Conservation (phyloP, 768 basidiomycete genomes). For the Hemileccinum impolitum region DNA sequence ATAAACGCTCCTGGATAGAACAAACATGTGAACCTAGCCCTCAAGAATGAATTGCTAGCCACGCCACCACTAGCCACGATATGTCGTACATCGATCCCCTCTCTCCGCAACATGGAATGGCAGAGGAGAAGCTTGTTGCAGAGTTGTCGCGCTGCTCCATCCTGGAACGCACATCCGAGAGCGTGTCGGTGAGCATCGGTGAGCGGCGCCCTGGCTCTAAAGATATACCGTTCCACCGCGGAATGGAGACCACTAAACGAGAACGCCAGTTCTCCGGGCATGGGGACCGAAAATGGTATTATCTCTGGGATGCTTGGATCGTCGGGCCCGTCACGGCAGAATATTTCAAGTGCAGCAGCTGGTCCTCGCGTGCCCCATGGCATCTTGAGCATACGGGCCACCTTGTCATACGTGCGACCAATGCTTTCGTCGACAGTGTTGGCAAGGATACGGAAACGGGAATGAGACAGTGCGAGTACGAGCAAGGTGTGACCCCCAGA, state of each 20-base stretch:
- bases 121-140: conserved; percentile 59
- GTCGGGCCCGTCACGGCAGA: conserved; percentile 40
- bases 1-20: neutral
- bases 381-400: conserved; percentile 65
- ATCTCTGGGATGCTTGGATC: conserved; percentile 28
- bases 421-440: conserved; percentile 74
- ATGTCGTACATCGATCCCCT: conserved; percentile 45
- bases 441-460: conserved; percentile 65
- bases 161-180: conserved; percentile 72
- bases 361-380: conserved; percentile 62
- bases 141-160: conserved; percentile 66
- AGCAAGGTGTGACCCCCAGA: conserved; percentile 96
- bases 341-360: conserved; percentile 79
- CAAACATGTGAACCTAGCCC: conserved; percentile 48
- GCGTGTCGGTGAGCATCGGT: conserved; percentile 32
- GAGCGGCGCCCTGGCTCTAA: conserved; percentile 31
- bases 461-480: conserved; percentile 61
- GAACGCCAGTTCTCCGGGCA: conserved; percentile 58
- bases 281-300: conserved; percentile 44
- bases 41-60: conserved; percentile 76
- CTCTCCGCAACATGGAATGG: conserved; percentile 40
- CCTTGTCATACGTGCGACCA: conserved; percentile 83
- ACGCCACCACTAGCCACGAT: conserved; percentile 92
- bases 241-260: conserved; percentile 82
- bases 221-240: conserved; percentile 57